phyloP scores from a whole-genome alignment of 75 land plant species.

The Isoetes taiwanensis region DNA sequence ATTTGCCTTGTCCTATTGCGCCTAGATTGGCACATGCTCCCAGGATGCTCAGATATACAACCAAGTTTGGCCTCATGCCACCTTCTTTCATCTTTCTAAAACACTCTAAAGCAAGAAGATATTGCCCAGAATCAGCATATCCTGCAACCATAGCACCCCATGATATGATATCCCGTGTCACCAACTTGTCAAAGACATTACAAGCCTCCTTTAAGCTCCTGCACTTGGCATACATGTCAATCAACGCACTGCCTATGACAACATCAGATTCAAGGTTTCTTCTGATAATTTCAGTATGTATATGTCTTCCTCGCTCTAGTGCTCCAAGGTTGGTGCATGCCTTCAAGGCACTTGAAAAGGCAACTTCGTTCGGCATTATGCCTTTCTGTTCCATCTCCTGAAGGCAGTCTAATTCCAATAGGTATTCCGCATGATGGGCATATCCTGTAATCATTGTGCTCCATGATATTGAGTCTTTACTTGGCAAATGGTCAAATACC shows the following conservation, averaged over 20 bases:
- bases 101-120: constrained; percentile 6
- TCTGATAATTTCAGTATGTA: constrained; percentile 31
- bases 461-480: constrained; percentile 27
- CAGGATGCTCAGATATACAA: constrained; percentile 23
- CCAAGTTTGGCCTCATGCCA: constrained; percentile 13
- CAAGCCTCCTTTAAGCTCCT: not conserved
- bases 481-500: constrained; percentile 13
- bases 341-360: constrained; percentile 19
- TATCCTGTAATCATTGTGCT: constrained; percentile 30
- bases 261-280: constrained; percentile 27
- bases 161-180: constrained; percentile 10
- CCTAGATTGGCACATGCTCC: constrained; percentile 39
- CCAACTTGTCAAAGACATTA: not conserved
- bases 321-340: constrained; percentile 33
- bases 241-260: constrained; percentile 26
- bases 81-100: not conserved
- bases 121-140: constrained; percentile 13
- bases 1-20: constrained; percentile 16
- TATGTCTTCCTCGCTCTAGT: constrained; percentile 20
- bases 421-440: constrained; percentile 13
- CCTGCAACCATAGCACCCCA: constrained; percentile 22
- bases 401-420: constrained; percentile 7
- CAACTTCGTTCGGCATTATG: constrained; percentile 15
- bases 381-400: constrained; percentile 20
- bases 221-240: constrained; percentile 54